Evolutionary conservation across 2,329 filamentous ascomycete genomes (phyloP), one percentile per base, ranked within the genome.

Genomic region (Apiospora hydei): DNA sequence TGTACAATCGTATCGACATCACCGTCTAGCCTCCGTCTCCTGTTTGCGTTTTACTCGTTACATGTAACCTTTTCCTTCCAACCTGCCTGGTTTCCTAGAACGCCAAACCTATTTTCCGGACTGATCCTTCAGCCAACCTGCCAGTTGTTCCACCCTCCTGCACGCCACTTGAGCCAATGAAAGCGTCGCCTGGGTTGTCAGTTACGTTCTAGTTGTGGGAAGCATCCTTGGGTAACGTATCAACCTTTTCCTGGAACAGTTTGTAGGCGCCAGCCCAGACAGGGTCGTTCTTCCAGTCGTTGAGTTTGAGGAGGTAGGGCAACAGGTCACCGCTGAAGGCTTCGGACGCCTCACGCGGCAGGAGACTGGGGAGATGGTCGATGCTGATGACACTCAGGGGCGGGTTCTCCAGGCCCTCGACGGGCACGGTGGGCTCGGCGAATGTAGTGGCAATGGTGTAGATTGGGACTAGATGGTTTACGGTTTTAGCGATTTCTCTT

Each of bases 201-300:
- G 57, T n/a, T 41, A 64, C 10, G 13, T 64, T 64, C 66, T 46
- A 70, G 24, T 47, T 47, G 44, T 72, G 69, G 46, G 70, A 30
- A 24, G 75, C 74, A 71, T 78, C 84, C 71, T 84, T 83, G 1
- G 93, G 92, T 75, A 96, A 83, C 16, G 88, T 91, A 53, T 88
- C 87, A 67, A 95, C 93, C 89, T 96, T 96, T 76, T 96, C 90
- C 74, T 93, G 84, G 85, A 96, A 98, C 71, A 97, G 85, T 84
- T 94, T 92, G 85, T 97, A 91, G 0, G 95, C 95, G 72, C 93
- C 89, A 70, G 89, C 87, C 95, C 95, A 98, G n/a, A 98, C 95
- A 16, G 88, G 87, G 38, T 91, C 87, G 26, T 88, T 92, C 72
- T 88, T 84, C 80, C 94, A 90, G 80, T 96, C 89, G 82, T 96